These are phyloP conservation scores for Juglanconis sp. DNA, from an alignment of 2,329 filamentous ascomycete genomes.

Conservation along the genomic window DNA sequence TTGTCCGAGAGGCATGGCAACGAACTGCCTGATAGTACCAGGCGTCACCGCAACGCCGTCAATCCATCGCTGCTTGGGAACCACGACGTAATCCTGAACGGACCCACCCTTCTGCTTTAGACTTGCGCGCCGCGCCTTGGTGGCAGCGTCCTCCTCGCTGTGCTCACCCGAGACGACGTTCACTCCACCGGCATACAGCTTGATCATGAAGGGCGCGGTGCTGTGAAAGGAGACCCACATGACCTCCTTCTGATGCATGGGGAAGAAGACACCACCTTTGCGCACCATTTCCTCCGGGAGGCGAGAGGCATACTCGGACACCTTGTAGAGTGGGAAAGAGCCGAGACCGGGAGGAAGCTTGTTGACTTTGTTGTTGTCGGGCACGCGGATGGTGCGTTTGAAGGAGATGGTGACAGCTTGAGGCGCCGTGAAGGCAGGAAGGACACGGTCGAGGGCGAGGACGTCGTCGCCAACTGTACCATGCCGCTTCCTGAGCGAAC, in stretches of 20 bases:
- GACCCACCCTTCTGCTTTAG: constrained; percentile 4
- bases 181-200: constrained; percentile 37
- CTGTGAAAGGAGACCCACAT: constrained; percentile 36
- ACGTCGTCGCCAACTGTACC: neutral
- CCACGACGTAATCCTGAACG: constrained; percentile 33
- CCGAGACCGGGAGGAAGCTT: neutral
- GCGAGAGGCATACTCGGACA: neutral
- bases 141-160: constrained; percentile 19
- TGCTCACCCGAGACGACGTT: constrained; percentile 38
- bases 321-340: neutral
- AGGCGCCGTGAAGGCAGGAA: neutral
- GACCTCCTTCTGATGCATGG: constrained; percentile 42
- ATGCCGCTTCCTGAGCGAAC: neutral
- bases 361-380: neutral
- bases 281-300: neutral
- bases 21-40: constrained; percentile 43
- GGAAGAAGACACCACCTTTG: constrained; percentile 25
- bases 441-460: neutral
- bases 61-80: constrained; percentile 36
- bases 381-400: neutral
- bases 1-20: constrained; percentile 40
- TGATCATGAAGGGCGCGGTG: constrained; percentile 31
- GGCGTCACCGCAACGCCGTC: constrained; percentile 35
- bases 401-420: neutral
- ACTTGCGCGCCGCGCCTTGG: neutral